A percentile compares a stretch with the other conserved stretches of the same genome.
These are phyloP conservation scores for Dioscorea dumetorum DNA, from an alignment of 106 monocot species.

Conservation along the genomic window DNA sequence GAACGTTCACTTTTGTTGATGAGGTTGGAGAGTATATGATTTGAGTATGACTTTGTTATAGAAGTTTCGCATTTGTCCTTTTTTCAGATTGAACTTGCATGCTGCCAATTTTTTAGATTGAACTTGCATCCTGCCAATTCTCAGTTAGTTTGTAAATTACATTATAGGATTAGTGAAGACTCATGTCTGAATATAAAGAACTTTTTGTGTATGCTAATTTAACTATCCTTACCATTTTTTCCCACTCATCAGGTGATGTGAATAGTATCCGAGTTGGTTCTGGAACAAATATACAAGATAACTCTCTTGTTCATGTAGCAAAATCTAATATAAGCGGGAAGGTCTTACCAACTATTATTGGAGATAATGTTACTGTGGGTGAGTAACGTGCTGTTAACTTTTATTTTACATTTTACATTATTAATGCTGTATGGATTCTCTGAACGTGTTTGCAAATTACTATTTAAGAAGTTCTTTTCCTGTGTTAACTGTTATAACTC, in stretches of 20 bases:
- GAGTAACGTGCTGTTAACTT: conserved; percentile 12
- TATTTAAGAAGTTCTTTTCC: not conserved
- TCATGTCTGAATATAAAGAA: too few species aligned
- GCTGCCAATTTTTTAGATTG: too few species aligned
- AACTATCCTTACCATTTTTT: conserved; percentile 14
- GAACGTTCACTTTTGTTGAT: too few species aligned
- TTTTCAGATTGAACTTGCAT: too few species aligned
- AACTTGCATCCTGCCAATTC: too few species aligned
- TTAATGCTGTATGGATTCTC: not conserved
- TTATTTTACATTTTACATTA: not conserved
- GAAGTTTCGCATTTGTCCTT: too few species aligned
- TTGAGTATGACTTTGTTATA: too few species aligned
- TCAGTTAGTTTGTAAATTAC: too few species aligned
- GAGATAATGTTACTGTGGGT: conserved; percentile 96
- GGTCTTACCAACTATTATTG: conserved; percentile 88
- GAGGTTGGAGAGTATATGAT: too few species aligned
- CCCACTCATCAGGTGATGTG: conserved; percentile 59
- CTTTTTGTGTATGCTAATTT: conserved; percentile 14
- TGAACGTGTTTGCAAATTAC: not conserved
- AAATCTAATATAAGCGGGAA: conserved; percentile 91
- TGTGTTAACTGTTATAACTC: too few species aligned
- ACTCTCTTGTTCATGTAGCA: conserved; percentile 89
- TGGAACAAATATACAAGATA: conserved; percentile 95
- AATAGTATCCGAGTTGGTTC: conserved; percentile 77
- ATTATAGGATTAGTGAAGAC: too few species aligned